These are phyloP conservation scores for Termitomyces sp. DNA, from an alignment of 768 basidiomycete genomes.

Conservation along the genomic window DNA sequence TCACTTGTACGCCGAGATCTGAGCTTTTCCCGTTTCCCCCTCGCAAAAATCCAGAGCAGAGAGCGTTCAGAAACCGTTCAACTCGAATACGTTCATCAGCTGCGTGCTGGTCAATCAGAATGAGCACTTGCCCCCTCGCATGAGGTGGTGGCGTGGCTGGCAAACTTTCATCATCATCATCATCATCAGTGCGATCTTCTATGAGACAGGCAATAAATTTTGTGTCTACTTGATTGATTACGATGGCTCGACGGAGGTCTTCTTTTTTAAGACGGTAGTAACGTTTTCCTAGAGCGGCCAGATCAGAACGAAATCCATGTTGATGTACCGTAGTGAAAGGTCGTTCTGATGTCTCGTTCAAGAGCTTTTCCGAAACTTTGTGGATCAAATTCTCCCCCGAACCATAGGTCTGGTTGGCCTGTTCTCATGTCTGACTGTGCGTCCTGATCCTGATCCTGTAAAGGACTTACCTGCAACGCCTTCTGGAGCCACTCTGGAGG, in stretches of 20 bases:
- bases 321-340: background rate
- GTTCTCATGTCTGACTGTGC: background rate
- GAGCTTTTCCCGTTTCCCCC: conserved; percentile 23
- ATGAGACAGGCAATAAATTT: conserved; percentile 86
- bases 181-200: conserved; percentile 15
- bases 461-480: conserved; percentile 46
- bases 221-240: conserved; percentile 82
- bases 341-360: background rate
- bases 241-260: conserved; percentile 49
- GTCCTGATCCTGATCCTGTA: background rate
- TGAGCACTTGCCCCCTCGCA: conserved; percentile 30
- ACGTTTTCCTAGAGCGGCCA: conserved; percentile 7
- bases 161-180: conserved; percentile 7
- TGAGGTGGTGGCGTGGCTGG: background rate
- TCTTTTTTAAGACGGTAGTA: conserved; percentile 41
- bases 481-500: conserved; percentile 61
- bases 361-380: conserved; percentile 11
- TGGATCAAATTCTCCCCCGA: conserved; percentile 43
- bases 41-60: conserved; percentile 67
- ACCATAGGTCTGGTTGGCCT: conserved; percentile 57
- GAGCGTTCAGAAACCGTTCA: conserved; percentile 68
- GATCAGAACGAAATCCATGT: conserved; percentile 1
- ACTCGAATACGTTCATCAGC: conserved; percentile 96
- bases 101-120: conserved; percentile 95
- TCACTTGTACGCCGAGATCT: conserved; percentile 28